Base-by-base conservation (phyloP, 306 rosid genomes). In the Lathyrus tuberosus region DNA sequence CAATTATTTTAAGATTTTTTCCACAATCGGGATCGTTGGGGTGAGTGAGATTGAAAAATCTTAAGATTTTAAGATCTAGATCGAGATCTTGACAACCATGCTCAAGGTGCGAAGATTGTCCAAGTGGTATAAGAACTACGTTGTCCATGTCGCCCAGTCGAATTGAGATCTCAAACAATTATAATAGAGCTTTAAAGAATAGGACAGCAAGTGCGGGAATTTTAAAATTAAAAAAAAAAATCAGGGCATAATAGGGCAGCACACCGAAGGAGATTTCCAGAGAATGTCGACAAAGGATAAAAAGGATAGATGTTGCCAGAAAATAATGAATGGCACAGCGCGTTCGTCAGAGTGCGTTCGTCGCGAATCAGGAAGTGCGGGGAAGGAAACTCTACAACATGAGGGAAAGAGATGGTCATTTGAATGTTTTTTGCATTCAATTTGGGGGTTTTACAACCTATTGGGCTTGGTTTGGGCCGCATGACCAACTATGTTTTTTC, bases 131-230 rank as follows among this genome's bases (percentile, higher is more conserved):
- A 22, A 26, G 35, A 53, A 53, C 60, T 11, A 26, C 0, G 16
- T 53, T 54, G 61, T 24, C 35, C 37, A 13, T 54, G 16, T 54
- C 9, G 30, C 13, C 37, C 15, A 2, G 37, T 53, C 61, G 26
- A 18, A 48, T 16, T 16, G 26, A 48, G 26, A 48, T 2, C 54
- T 48, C 22, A 26, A 0, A 47, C 54, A 16, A 6, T 16, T 48
- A 48, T 52, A 52, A 49, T 49, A 26, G 30, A 49, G 56, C 56
- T 17, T 8, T 8, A 49, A 51, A 51, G 30, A 51, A 54, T 54
- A 54, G 16, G 33, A 11, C 35, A 11, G 15, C 16, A 24, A 3
- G 26, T 0, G 16, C 15, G 2, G 33, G n/a, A 52, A 53, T 10
- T 22, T 22, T 26, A 3, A 26, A 53, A 10, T 53, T 20, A 53